phyloP scores from a whole-genome alignment of 192 early-diverging fungal genomes.

The Powellomyces hirtus region DNA sequence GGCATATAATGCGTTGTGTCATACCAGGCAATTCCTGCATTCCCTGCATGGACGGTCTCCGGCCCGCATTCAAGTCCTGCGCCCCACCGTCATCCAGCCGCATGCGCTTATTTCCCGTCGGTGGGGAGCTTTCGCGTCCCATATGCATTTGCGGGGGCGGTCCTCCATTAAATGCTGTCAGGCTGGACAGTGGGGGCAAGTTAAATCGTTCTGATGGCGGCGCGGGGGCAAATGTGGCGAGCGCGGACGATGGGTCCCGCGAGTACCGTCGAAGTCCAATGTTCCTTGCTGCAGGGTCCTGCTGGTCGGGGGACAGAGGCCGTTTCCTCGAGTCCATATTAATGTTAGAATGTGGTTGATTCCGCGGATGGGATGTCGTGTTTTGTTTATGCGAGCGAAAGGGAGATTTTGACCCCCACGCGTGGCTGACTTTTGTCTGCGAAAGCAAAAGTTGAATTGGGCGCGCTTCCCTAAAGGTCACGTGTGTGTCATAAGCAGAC shows the following conservation, averaged over 20 bases:
- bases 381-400: no score
- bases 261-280: no score
- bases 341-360: no score
- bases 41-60: slow-evolving; percentile 7
- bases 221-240: slow-evolving; percentile 11
- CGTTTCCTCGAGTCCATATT: slow-evolving; percentile 9
- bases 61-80: neutral
- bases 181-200: slow-evolving; percentile 19
- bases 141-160: slow-evolving; percentile 6
- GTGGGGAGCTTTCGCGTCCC: neutral
- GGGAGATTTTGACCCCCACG: no score
- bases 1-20: neutral
- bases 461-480: no score
- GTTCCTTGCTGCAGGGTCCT: no score
- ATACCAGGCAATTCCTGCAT: slow-evolving; percentile 22
- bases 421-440: no score
- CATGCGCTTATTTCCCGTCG: slow-evolving; percentile 2
- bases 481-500: no score
- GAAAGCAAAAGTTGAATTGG: no score
- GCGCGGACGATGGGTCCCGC: slow-evolving; percentile 1
- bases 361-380: no score
- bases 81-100: slow-evolving; percentile 18
- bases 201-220: slow-evolving; percentile 18
- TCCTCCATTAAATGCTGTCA: slow-evolving; percentile 2
- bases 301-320: neutral